Base-by-base conservation (phyloP, 1,284 basidiomycete species). In the Leccinum angustisporum region DNA sequence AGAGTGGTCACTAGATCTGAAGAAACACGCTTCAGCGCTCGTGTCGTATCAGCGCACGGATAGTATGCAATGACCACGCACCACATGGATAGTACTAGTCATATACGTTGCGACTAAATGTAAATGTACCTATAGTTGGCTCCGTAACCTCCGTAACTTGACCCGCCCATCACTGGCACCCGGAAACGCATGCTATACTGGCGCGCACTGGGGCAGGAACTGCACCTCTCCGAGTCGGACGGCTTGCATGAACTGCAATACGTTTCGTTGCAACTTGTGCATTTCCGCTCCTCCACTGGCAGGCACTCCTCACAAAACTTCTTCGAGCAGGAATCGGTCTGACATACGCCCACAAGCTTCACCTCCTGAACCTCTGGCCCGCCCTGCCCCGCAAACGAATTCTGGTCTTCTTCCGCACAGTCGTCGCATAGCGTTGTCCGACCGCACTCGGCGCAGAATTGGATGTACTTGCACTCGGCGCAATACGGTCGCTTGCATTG, bases 331-430 rank as follows among this genome's bases (percentile, higher is more conserved):
- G 57, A 43, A 0, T 11, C 4, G 2, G 57, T 11, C 1, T 33
- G 4, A 30, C 69, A 70, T 5, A n/a, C 4, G 3, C 54, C 56
- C 10, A 55, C 10, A 5, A 72, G 55, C 10, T 6, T 7, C 11
- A 72, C 62, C 16, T 40, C 14, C 36, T 36, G 38, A 40, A 40
- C 16, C 4, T n/a, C 16, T n/a, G 38, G 16, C 14, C 38, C 38
- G 14, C n/a, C 38, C 16, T n/a, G 16, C 38, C 8, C 38, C 16
- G 38, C 9, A 40, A n/a, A n/a, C 38, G 16, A 14, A 2, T 54
- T 38, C 66, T 60, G 40, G 16, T 72, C 70, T 60, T 70, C 68
- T 55, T 69, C 70, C 5, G 31, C 43, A 50, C 70, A 34, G 33
- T 34, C 33, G 1, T 34, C 33, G 33, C 33, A 34, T 9, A 69